A percentile compares a stretch with the other conserved stretches of the same genome.
phyloP scores from a whole-genome alignment of 2,329 filamentous ascomycete genomes.

The Xylariaceae sp. region DNA sequence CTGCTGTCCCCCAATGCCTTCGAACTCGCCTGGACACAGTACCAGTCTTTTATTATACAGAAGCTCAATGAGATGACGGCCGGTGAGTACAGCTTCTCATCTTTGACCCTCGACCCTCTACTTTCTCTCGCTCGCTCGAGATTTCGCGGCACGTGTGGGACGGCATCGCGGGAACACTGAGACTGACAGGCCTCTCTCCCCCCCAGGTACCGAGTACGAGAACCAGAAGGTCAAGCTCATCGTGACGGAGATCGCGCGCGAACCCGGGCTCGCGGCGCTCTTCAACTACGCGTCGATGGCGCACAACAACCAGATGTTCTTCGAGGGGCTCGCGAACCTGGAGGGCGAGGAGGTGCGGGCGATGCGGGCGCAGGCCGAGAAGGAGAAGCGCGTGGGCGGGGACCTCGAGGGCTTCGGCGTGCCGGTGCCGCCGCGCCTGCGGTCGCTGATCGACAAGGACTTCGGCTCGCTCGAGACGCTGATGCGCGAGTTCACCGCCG shows the following conservation, averaged over 20 bases:
- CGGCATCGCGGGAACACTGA: too few species aligned
- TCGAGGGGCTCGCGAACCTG: conserved; percentile 43
- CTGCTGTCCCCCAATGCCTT: conserved; percentile 65
- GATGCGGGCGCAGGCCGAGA: conserved; percentile 10
- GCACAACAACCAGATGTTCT: conserved; percentile 85
- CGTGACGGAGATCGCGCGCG: conserved; percentile 67
- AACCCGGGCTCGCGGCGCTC: conserved; percentile 65
- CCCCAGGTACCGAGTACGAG: conserved; percentile 56
- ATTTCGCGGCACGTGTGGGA: too few species aligned
- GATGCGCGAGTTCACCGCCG: conserved; percentile 69
- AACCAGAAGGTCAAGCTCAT: conserved; percentile 58
- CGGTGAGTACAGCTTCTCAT: conserved; percentile 48
- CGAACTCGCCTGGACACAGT: conserved; percentile 71
- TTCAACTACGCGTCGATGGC: conserved; percentile 98
- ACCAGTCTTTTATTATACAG: conserved; percentile 66
- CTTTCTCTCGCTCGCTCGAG: too few species aligned
- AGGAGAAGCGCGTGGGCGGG: conserved; percentile 5
- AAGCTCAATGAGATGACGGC: conserved; percentile 68
- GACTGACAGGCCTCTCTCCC: neutral
- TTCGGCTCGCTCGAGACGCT: conserved; percentile 83
- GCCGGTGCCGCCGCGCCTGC: conserved; percentile 50
- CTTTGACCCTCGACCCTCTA: too few species aligned
- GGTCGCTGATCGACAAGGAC: conserved; percentile 52
- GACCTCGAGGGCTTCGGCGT: conserved; percentile 7
- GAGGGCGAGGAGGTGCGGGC: neutral